A percentile compares a stretch with the other conserved stretches of the same genome.
These are phyloP conservation scores for Sporothrix euskadiensis DNA, from an alignment of 2,329 filamentous ascomycete species.

Conservation along the genomic window DNA sequence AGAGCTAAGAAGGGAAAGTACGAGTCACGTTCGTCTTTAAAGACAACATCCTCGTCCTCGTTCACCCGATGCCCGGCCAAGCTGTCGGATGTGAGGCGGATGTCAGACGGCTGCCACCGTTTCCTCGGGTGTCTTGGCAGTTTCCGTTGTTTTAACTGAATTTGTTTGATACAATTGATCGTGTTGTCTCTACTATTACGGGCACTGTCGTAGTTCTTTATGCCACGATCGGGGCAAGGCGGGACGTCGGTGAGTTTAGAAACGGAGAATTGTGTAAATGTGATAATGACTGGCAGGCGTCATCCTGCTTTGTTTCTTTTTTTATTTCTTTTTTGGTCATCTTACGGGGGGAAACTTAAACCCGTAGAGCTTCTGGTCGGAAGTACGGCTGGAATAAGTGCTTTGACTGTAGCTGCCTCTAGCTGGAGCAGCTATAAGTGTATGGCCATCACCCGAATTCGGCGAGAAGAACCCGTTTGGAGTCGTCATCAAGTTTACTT, in stretches of 20 bases:
- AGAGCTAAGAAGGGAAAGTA: not conserved
- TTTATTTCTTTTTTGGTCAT: not conserved
- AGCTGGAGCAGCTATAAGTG: constrained; percentile 3
- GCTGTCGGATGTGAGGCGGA: not conserved
- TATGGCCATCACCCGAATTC: not conserved
- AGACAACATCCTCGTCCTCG: not conserved
- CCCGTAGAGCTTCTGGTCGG: not conserved
- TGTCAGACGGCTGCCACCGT: not conserved
- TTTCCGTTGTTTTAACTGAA: not conserved
- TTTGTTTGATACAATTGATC: not conserved
- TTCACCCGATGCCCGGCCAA: not conserved
- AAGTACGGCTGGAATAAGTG: not conserved
- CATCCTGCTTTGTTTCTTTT: not conserved
- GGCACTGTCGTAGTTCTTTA: not conserved
- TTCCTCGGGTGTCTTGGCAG: not conserved
- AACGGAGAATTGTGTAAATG: not conserved
- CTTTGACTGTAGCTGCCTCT: not conserved
- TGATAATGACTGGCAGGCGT: not conserved
- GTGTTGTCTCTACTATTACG: not conserved
- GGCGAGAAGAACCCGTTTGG: not conserved
- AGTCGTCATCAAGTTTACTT: not conserved
- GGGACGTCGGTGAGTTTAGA: no score
- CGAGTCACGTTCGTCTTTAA: not conserved
- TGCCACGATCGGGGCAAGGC: not conserved
- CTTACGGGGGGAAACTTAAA: not conserved